These are phyloP conservation scores for Pichia deserticola DNA, from an alignment of 805 yeast genomes.

Conservation along the genomic window DNA sequence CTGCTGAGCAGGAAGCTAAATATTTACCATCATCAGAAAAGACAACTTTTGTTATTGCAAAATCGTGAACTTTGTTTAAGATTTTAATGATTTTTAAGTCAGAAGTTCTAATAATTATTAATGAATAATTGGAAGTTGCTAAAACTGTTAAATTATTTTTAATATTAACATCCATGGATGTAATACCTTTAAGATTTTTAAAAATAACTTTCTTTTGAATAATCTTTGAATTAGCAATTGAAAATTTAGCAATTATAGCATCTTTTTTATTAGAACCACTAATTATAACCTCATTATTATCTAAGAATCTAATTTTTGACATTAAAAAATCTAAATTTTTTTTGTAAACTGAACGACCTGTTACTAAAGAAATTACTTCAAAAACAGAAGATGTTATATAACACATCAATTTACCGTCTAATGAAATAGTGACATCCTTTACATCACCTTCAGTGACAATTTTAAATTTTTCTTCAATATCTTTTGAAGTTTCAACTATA, in stretches of 20 bases:
- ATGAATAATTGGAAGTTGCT: slow-evolving; percentile 61
- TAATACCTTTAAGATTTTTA: slow-evolving; percentile 46
- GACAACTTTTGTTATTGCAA: slow-evolving; percentile 68
- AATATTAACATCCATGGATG: slow-evolving; percentile 40
- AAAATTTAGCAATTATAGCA: slow-evolving; percentile 36
- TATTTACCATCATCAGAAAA: slow-evolving; percentile 62
- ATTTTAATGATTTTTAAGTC: slow-evolving; percentile 45
- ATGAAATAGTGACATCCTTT: slow-evolving; percentile 61
- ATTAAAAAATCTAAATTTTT: slow-evolving; percentile 20
- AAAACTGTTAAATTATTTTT: slow-evolving; percentile 39
- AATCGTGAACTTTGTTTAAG: slow-evolving; percentile 58
- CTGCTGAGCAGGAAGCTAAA: slow-evolving; percentile 70
- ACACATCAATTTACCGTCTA: slow-evolving; percentile 57
- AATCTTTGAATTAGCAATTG: slow-evolving; percentile 35
- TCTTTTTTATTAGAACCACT: slow-evolving; percentile 42
- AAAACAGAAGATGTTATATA: slow-evolving; percentile 53
- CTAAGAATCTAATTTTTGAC: slow-evolving; percentile 28
- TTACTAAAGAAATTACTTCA: slow-evolving; percentile 41
- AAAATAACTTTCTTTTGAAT: slow-evolving; percentile 36
- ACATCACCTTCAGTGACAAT: slow-evolving; percentile 47
- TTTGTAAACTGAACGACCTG: slow-evolving; percentile 35
- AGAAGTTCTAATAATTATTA: slow-evolving; percentile 45
- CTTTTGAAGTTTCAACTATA: slow-evolving; percentile 45
- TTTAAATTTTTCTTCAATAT: slow-evolving; percentile 46
- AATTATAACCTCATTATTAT: slow-evolving; percentile 31